These are phyloP conservation scores for Moesziomyces antarcticus DNA, from an alignment of 1,284 basidiomycete genomes.

Conservation along the genomic window DNA sequence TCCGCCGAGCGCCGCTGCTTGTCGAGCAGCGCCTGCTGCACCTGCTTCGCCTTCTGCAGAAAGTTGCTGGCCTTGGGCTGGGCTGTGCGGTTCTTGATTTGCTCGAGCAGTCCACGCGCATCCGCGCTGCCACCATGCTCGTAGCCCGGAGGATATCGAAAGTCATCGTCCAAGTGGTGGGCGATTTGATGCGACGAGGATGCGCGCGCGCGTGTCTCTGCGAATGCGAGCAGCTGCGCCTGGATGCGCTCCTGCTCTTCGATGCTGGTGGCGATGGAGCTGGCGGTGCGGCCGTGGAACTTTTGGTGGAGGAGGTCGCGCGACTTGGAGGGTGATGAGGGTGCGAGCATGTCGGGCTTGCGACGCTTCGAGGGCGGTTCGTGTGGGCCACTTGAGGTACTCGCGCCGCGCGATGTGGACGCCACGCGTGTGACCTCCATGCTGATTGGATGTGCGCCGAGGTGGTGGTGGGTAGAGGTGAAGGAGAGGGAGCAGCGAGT, in stretches of 20 bases:
- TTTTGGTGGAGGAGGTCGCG: not conserved
- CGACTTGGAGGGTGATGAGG: slow-evolving; percentile 27
- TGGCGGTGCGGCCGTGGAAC: not conserved
- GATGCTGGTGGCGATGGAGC: slow-evolving; percentile 1
- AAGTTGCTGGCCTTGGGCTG: slow-evolving; percentile 26
- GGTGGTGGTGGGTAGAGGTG: not conserved
- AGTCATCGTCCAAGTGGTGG: not conserved
- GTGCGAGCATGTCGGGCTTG: slow-evolving; percentile 19
- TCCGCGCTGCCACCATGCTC: slow-evolving; percentile 2
- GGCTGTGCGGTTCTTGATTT: slow-evolving; percentile 34
- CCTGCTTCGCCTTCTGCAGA: slow-evolving; percentile 34
- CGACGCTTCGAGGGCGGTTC: slow-evolving; percentile 9
- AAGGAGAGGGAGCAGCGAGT: not conserved
- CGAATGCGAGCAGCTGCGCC: slow-evolving; percentile 26
- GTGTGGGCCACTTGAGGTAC: not conserved
- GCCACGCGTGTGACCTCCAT: slow-evolving; percentile 32
- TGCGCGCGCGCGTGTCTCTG: slow-evolving; percentile 26
- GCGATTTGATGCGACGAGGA: slow-evolving; percentile 4
- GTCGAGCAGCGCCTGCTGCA: slow-evolving; percentile 39
- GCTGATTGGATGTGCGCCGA: not conserved
- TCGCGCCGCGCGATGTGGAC: slow-evolving; percentile 11
- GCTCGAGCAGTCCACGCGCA: slow-evolving; percentile 26
- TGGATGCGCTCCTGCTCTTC: slow-evolving; percentile 20
- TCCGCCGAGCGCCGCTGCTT: slow-evolving; percentile 26
- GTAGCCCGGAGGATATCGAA: slow-evolving; percentile 27